Evolutionary conservation across 1,284 basidiomycete genomes (phyloP).

Genomic region (Hortiboletus rubellus): DNA sequence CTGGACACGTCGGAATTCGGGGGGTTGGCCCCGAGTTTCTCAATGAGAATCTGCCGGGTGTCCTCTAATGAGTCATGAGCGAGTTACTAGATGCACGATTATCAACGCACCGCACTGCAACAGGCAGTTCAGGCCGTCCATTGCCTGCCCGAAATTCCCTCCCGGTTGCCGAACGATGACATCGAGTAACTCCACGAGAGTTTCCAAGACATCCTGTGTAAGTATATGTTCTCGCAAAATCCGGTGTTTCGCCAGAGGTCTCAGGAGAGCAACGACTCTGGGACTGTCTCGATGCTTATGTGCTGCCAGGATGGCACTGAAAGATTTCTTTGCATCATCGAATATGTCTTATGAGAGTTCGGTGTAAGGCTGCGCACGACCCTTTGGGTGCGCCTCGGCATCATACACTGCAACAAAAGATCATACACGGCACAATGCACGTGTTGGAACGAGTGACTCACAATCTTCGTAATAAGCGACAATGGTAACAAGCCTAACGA

Average conservation of each 20-base stretch:
- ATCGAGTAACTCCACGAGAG: slow-evolving; percentile 19
- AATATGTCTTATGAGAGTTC: slow-evolving; percentile 3
- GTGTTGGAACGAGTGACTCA: slow-evolving; percentile 1
- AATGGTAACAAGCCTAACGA: slow-evolving; percentile 24
- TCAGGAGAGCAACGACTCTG: slow-evolving; percentile 27
- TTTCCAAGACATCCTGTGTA: slow-evolving; percentile 16
- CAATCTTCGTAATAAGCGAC: slow-evolving; percentile 30
- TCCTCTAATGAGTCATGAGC: slow-evolving; percentile 14
- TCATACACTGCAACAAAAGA: slow-evolving; percentile 10
- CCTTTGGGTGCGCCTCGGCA: neutral
- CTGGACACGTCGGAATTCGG: neutral
- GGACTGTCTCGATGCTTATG: slow-evolving; percentile 18
- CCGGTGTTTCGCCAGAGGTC: slow-evolving; percentile 19
- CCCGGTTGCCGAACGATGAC: neutral
- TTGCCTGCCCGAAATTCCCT: slow-evolving; percentile 20
- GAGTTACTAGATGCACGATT: neutral
- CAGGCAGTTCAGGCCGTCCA: slow-evolving; percentile 27
- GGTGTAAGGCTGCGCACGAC: neutral
- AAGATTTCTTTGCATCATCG: slow-evolving; percentile 3
- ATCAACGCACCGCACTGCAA: slow-evolving; percentile 22
- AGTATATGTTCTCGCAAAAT: slow-evolving; percentile 17
- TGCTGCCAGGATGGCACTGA: slow-evolving; percentile 12
- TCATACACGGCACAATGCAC: neutral
- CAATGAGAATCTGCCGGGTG: slow-evolving; percentile 3
- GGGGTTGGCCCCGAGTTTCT: slow-evolving; percentile 7